Conservation (phyloP, 345 rosid species). For the Pistacia vera region DNA sequence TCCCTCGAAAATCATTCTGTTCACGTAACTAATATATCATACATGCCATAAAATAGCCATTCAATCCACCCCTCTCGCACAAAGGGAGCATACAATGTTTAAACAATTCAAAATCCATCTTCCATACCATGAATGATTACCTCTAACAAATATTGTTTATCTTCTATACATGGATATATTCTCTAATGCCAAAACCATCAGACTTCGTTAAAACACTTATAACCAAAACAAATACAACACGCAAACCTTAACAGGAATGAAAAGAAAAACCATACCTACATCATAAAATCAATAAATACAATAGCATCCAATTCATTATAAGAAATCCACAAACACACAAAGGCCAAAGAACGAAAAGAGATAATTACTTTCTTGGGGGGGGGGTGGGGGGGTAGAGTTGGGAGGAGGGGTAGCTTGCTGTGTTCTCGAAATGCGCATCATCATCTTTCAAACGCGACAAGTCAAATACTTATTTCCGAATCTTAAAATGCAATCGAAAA, state of each 20-base stretch:
- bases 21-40: conserved; percentile 5
- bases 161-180: background rate
- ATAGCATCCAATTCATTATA: background rate
- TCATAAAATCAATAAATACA: background rate
- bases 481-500: background rate
- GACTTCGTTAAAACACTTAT: background rate
- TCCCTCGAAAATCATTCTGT: conserved; percentile 72
- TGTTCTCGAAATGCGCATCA: conserved; percentile 51
- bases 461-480: background rate
- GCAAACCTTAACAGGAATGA: background rate
- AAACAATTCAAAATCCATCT: background rate
- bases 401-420: conserved; percentile 55
- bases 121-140: no score
- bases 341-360: background rate
- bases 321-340: background rate
- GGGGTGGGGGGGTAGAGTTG: no score
- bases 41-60: background rate
- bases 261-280: background rate
- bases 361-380: conserved; percentile 26
- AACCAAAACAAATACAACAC: background rate
- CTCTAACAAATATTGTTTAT: background rate
- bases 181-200: background rate
- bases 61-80: background rate
- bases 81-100: background rate
- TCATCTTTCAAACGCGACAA: conserved; percentile 21